A percentile compares a stretch with the other conserved stretches of the same genome.
phyloP scores from a whole-genome alignment of 2,329 filamentous ascomycete species.

The Aspergillus brunneoviolaceus region DNA sequence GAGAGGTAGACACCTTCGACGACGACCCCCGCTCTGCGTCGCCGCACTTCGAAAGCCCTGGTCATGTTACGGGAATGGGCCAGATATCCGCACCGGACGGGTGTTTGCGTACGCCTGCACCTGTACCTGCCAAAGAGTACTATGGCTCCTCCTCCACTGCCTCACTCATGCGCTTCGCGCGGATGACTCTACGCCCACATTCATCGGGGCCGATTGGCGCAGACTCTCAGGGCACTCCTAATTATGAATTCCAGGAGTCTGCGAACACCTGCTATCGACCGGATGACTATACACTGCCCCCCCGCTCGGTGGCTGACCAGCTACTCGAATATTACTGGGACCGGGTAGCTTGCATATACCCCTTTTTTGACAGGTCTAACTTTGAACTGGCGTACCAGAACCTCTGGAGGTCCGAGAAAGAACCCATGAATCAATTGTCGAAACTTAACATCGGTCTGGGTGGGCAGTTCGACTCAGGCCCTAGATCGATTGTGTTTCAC shows the following conservation, averaged over 20 bases:
- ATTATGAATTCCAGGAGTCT: slow-evolving; percentile 13
- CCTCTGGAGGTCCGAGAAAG: slow-evolving; percentile 35
- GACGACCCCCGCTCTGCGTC: neutral
- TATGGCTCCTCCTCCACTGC: slow-evolving; percentile 44
- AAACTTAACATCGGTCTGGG: slow-evolving; percentile 38
- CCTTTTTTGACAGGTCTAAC: slow-evolving; percentile 45
- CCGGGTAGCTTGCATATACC: slow-evolving; percentile 45
- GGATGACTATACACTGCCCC: slow-evolving; percentile 41
- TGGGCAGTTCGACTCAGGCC: slow-evolving; percentile 29
- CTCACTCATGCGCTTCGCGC: slow-evolving; percentile 43
- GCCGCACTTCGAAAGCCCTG: slow-evolving; percentile 1
- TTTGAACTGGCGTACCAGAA: slow-evolving; percentile 44
- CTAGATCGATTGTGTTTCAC: slow-evolving; percentile 42
- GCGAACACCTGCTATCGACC: slow-evolving; percentile 20
- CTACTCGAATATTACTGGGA: slow-evolving; percentile 43
- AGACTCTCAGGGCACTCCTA: slow-evolving; percentile 8
- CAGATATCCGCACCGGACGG: slow-evolving; percentile 36
- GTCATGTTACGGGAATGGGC: slow-evolving; percentile 40
- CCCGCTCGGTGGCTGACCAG: slow-evolving; percentile 44
- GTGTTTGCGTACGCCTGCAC: slow-evolving; percentile 14
- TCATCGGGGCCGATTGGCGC: neutral
- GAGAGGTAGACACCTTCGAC: neutral
- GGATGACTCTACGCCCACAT: slow-evolving; percentile 23
- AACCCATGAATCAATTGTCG: slow-evolving; percentile 17
- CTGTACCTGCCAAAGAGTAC: slow-evolving; percentile 28